A percentile compares a stretch with the other conserved stretches of the same genome.
phyloP scores from a whole-genome alignment of 2,329 filamentous ascomycete species.

The Trichoderma polysporum region DNA sequence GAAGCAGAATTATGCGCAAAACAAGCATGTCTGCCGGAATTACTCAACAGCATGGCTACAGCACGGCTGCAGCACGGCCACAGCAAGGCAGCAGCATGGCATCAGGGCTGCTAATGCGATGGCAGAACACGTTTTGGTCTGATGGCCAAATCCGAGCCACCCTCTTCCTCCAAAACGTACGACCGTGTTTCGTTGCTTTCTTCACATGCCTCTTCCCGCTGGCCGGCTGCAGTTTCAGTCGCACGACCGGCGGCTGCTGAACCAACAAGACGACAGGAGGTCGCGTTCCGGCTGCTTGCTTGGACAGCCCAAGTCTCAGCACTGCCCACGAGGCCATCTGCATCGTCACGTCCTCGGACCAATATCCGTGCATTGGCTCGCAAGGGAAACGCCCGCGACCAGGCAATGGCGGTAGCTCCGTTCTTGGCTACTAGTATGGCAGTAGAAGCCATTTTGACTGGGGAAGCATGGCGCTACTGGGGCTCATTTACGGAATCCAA shows the following conservation, averaged over 20 bases:
- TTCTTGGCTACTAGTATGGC: not conserved
- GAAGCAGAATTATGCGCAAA: too few species aligned
- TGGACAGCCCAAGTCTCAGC: not conserved
- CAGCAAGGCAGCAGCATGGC: not conserved
- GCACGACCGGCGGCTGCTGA: slow-evolving; percentile 13
- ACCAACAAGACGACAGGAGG: slow-evolving; percentile 1
- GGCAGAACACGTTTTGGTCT: too few species aligned
- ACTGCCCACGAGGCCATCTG: slow-evolving; percentile 1
- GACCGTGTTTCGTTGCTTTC: not conserved
- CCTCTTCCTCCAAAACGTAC: not conserved
- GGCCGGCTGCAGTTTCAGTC: slow-evolving; percentile 6
- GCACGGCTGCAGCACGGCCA: too few species aligned
- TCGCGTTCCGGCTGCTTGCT: not conserved
- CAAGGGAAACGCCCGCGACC: not conserved
- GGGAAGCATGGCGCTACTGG: not conserved
- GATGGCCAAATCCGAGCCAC: not conserved
- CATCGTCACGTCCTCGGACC: not conserved
- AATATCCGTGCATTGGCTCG: not conserved
- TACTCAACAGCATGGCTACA: too few species aligned
- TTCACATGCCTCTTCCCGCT: slow-evolving; percentile 13
- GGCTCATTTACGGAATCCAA: not conserved
- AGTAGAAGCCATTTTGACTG: not conserved
- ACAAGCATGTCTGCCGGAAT: too few species aligned
- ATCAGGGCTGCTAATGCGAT: too few species aligned
- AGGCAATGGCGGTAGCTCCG: not conserved